Evolutionary conservation across 768 basidiomycete species (phyloP).

Genomic region (Termitomyces sp.): DNA sequence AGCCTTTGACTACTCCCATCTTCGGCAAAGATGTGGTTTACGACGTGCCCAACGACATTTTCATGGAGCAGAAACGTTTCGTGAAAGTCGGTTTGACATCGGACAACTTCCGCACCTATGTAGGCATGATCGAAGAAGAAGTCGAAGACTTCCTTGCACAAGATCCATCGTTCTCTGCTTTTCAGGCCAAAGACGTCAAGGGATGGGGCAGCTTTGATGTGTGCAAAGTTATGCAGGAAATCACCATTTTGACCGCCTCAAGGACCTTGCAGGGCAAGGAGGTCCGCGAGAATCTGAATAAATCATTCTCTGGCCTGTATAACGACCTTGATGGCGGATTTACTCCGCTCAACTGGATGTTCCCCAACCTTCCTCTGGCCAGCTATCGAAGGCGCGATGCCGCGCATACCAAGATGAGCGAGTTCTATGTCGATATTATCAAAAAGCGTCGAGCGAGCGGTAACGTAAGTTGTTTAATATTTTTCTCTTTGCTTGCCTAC

Average conservation of each 20-base stretch:
- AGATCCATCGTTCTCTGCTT: conserved; percentile 58
- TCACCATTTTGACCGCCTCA: conserved; percentile 93
- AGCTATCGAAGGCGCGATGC: conserved; percentile 85
- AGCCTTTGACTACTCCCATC: conserved; percentile 91
- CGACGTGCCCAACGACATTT: conserved; percentile 90
- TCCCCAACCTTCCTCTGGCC: conserved; percentile 87
- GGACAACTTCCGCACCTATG: conserved; percentile 86
- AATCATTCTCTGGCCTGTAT: conserved; percentile 79
- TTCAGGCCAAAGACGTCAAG: conserved; percentile 59
- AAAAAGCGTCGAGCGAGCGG: conserved; percentile 56
- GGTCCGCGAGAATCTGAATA: conserved; percentile 74
- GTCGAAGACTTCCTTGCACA: conserved; percentile 64
- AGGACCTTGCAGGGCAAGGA: conserved; percentile 92
- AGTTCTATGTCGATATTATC: conserved; percentile 89
- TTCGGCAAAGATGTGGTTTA: conserved; percentile 98
- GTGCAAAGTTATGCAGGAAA: conserved; percentile 70
- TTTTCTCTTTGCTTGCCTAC: not conserved
- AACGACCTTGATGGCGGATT: conserved; percentile 93
- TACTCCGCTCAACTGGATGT: conserved; percentile 92
- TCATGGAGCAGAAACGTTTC: conserved; percentile 99
- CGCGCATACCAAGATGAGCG: conserved; percentile 90
- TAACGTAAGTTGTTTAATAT: conserved; percentile 29
- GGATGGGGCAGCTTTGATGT: conserved; percentile 80
- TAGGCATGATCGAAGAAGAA: conserved; percentile 74
- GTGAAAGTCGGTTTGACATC: conserved; percentile 93